phyloP scores from a whole-genome alignment of 192 early-diverging fungal genomes.

The Backusella australiensis region DNA sequence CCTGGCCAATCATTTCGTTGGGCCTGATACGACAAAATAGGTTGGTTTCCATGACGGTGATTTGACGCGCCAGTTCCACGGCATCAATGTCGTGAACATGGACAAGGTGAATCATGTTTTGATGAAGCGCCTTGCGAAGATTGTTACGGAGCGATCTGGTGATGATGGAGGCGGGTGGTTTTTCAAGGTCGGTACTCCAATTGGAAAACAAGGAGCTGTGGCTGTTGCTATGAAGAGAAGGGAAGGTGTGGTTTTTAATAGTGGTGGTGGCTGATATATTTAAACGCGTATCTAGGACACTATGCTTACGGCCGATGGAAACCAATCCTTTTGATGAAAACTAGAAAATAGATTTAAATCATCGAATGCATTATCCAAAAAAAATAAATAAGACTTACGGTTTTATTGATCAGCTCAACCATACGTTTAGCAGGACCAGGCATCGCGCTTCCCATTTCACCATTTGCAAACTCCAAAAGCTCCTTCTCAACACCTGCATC shows the following conservation, averaged over 20 bases:
- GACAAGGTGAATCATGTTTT: not conserved
- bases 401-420: conserved; percentile 53
- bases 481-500: conserved; percentile 45
- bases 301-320: not conserved
- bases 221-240: not conserved
- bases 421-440: conserved; percentile 45
- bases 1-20: conserved; percentile 54
- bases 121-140: not conserved
- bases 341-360: not conserved
- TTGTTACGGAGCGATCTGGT: not conserved
- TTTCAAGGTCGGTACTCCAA: not conserved
- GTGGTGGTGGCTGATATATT: not conserved
- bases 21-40: conserved; percentile 63
- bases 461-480: conserved; percentile 54
- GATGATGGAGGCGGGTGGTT: conserved; percentile 13
- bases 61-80: conserved; percentile 63
- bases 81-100: conserved; percentile 53
- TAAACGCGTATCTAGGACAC: not conserved
- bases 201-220: not conserved
- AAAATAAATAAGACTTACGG: conserved; percentile 30
- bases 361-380: not conserved
- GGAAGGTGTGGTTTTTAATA: not conserved
- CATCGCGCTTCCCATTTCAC: conserved; percentile 43
- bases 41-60: conserved; percentile 73
- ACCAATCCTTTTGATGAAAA: conserved; percentile 5